These are phyloP conservation scores for Nemophila menziesii DNA, from an alignment of 257 asterid species.

Conservation along the genomic window DNA sequence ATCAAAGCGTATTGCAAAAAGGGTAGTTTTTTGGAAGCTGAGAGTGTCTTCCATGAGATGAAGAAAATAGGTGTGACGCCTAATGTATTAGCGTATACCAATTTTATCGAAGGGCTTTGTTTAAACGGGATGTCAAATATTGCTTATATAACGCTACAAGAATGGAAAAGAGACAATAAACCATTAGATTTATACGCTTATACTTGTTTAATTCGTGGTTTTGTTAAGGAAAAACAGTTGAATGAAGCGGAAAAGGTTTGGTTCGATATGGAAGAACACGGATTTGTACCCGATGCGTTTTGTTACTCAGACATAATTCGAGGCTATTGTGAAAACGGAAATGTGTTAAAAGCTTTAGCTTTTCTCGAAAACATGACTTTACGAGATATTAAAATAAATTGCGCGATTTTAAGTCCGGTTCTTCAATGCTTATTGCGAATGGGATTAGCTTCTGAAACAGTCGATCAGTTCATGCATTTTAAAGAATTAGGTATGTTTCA, in stretches of 20 bases:
- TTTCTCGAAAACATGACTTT: conserved; percentile 41
- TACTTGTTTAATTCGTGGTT: conserved; percentile 49
- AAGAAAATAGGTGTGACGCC: conserved; percentile 53
- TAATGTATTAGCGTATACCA: conserved; percentile 28
- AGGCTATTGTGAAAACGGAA: conserved; percentile 51
- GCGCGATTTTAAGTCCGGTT: conserved; percentile 41
- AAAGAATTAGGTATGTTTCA: conserved; percentile 43
- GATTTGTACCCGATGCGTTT: conserved; percentile 30
- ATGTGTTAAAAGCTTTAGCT: conserved; percentile 36
- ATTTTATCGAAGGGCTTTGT: conserved; percentile 60
- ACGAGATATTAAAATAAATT: conserved; percentile 49
- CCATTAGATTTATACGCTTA: conserved; percentile 35
- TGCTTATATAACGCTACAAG: conserved; percentile 27
- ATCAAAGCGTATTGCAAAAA: conserved; percentile 52
- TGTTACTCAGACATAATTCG: conserved; percentile 39
- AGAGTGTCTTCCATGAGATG: conserved; percentile 42
- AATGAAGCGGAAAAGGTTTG: conserved; percentile 42
- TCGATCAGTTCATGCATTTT: conserved; percentile 33
- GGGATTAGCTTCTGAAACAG: conserved; percentile 38
- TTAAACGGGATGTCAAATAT: conserved; percentile 27
- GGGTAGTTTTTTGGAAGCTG: conserved; percentile 45
- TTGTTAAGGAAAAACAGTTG: conserved; percentile 42
- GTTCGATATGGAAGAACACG: conserved; percentile 41
- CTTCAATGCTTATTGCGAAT: conserved; percentile 63
- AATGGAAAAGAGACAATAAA: conserved; percentile 17